Evolutionary conservation across 2,329 filamentous ascomycete species (phyloP).

Genomic region (Cladosporium sp.): DNA sequence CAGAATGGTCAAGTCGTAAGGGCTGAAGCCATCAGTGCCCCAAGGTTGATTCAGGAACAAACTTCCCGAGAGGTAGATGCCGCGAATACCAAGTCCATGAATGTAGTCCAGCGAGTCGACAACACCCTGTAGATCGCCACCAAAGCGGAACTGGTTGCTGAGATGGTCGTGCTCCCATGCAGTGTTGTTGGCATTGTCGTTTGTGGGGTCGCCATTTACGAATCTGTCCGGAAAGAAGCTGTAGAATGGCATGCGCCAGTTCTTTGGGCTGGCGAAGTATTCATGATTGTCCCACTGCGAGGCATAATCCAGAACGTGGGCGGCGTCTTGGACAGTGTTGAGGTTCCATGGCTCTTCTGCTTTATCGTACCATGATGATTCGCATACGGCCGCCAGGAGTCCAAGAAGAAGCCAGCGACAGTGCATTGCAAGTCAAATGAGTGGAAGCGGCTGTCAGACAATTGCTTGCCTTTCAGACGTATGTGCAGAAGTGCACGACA

Average conservation of each 20-base stretch:
- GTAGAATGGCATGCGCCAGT: constrained; percentile 68
- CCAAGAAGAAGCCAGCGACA: constrained; percentile 5
- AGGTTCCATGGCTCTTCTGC: constrained; percentile 59
- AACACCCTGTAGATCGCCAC: constrained; percentile 62
- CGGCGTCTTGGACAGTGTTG: constrained; percentile 61
- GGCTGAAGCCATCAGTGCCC: constrained; percentile 61
- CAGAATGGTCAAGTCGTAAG: constrained; percentile 62
- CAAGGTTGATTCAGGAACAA: constrained; percentile 66
- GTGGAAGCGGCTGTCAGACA: background rate
- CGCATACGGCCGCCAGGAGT: background rate
- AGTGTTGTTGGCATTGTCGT: constrained; percentile 65
- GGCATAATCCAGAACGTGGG: constrained; percentile 59
- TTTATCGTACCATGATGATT: constrained; percentile 48
- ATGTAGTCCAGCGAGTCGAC: constrained; percentile 65
- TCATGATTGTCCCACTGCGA: constrained; percentile 56
- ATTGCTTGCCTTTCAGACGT: background rate
- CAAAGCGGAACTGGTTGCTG: constrained; percentile 64
- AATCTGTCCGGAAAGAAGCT: constrained; percentile 65
- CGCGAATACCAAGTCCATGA: constrained; percentile 64
- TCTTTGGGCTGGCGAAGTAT: constrained; percentile 58
- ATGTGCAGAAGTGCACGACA: background rate
- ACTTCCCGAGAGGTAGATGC: constrained; percentile 64
- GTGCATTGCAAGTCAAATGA: background rate
- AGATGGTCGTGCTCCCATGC: constrained; percentile 62
- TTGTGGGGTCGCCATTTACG: constrained; percentile 65